Conservation (phyloP, 202 grass and related monocot genomes). For the Digitaria exilis region DNA sequence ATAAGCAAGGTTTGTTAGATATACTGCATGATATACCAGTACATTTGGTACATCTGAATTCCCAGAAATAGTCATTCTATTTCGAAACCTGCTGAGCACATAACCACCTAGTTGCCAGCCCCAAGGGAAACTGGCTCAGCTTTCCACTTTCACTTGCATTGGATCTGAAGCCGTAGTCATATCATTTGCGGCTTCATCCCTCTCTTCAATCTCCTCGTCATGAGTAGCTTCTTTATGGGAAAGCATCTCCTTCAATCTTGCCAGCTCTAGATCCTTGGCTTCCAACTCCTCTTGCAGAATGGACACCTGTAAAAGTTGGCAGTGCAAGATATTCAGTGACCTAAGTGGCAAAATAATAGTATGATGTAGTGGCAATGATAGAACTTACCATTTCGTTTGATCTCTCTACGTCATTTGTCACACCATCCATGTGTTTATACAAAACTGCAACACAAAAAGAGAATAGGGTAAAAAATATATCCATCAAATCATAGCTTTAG, state of each 20-base stretch:
- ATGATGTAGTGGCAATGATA: background rate
- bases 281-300: conserved; percentile 84
- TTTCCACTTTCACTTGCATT: conserved; percentile 33
- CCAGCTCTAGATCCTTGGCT: conserved; percentile 64
- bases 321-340: background rate
- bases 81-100: background rate
- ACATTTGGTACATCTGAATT: conserved; percentile 9
- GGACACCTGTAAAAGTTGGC: conserved; percentile 48
- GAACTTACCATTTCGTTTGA: conserved; percentile 91
- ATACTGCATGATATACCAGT: background rate
- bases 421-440: conserved; percentile 92
- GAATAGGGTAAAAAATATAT: conserved; percentile 33
- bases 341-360: background rate
- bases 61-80: background rate
- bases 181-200: conserved; percentile 27
- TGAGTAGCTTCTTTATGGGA: conserved; percentile 57
- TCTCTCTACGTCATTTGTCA: conserved; percentile 91
- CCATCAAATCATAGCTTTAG: background rate
- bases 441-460: conserved; percentile 53
- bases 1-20: background rate
- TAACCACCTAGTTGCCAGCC: background rate
- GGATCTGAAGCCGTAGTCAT: conserved; percentile 10
- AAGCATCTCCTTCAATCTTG: conserved; percentile 71
- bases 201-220: conserved; percentile 19
- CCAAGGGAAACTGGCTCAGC: background rate